Base-by-base conservation (phyloP, 164 flowering plant species). In the grape (Vitis vinifera) region DNA sequence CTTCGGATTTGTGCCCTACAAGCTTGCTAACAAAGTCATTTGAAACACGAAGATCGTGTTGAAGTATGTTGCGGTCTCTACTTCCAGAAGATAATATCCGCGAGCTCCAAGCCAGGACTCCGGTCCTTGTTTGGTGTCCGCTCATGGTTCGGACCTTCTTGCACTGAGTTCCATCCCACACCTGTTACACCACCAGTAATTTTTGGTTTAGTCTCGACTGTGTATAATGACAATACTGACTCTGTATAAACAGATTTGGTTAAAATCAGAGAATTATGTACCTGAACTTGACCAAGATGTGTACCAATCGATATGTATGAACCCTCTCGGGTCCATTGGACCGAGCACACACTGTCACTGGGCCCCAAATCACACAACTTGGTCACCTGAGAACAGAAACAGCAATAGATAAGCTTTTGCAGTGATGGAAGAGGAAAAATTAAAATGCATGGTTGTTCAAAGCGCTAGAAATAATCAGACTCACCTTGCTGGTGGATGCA, bases 301-400 rank as follows among this genome's bases (percentile, higher is more conserved):
- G 99, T 96, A 51, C 99, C 99, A 30, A 96, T 76, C 1, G 99
- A 88, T 49, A 96, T 83, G 81, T 87, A 96, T 27, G 99, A 96
- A 23, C 99, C 98, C 77, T 96, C 99, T 23, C 84, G 78, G 13
- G 98, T 96, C 99, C 99, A 96, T 63, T 96, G 99, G 27, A 96
- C 91, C 0, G 98, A 86, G 76, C 93, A 86, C 6, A 96, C 94
- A 58, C 97, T 76, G 57, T 93, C 98, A 59, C 63, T 82, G 37
- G 97, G 98, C 53, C 95, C 99, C 81, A 96, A 78, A 65, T 96
- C 99, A 76, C 99, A 96, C 78, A 96, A 73, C 76, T 86, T 96
- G 5, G 97, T 96, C 67, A 93, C 99, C 99, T 93, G 81, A 55
- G 19, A 69, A 66, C 30, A 50, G 29, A 12, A 60, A 19, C 5